Evolutionary conservation across 1,284 basidiomycete genomes (phyloP), one percentile per base, ranked within the genome.

Genomic region (Irpex sp.): DNA sequence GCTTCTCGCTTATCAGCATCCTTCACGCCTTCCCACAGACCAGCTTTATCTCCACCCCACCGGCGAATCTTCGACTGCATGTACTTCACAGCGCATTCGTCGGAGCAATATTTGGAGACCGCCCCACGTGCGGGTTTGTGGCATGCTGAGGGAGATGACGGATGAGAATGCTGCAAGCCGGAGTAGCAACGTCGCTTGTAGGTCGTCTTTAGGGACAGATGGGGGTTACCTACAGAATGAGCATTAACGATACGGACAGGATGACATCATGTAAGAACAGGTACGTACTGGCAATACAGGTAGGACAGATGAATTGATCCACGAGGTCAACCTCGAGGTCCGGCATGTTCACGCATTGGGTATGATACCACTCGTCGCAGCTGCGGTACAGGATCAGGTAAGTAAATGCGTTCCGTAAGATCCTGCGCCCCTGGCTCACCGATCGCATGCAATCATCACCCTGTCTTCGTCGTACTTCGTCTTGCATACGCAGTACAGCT

Each of bases 301-400:
- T 76, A 0, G 92, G 91, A 74, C 93, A 95, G 57, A 93, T 85
- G 73, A 94, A 95, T 72, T 92, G 88, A 76, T 94, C 93, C 36
- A 95, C 89, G 15, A 95, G 83, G 67, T 94, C 90, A 43, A 93
- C 84, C 67, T 88, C 85, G 5, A 85, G 77, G 67, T 94, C 92
- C 21, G 86, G 82, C 80, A 94, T 90, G 46, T 84, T 77, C 31
- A 94, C 86, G 68, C 93, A 95, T 59, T 84, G 80, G 0, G 90
- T 90, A 70, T 95, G 93, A 72, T 93, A 95, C 93, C 93, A 95
- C 66, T 94, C 90, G 70, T 94, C 93, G 73, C 93, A 94, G 35
- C 92, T 93, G 67, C 36, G 55, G 6, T 43, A n/a, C 46, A 26
- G 51, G 50, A 21, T 39, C 56, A 54, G 53, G 37, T 58, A 8